Evolutionary conservation across 805 yeast species (phyloP), one percentile per base, ranked within the genome.

Genomic region (Starmerella apicola): DNA sequence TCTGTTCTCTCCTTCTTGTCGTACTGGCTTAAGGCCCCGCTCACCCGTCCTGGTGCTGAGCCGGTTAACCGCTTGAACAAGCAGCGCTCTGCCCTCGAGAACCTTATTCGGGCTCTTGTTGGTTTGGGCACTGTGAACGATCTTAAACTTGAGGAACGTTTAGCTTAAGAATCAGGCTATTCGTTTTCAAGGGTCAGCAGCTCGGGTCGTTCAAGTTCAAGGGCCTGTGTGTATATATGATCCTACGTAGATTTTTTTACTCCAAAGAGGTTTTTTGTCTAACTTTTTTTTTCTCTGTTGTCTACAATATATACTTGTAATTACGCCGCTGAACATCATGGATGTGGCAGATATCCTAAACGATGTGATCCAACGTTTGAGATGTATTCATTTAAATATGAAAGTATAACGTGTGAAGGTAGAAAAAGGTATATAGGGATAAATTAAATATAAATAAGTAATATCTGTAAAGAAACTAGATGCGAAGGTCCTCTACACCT

Each of bases 21-120:
- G 57, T 86, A 86, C 67, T 86, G 96, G 96, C 76, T 88, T 58
- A 86, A 86, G 70, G 96, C 96, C 2, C 97, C 97, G 49, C 73
- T 86, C 53, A 78, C 94, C 36, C 81, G 88, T 65, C 82, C 84
- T 36, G 95, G 95, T 4, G 81, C 70, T 64, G 79, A 82, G 58
- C 78, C 95, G 24, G 82, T 86, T 55, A 86, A 86, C 56, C 95
- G 96, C 21, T 72, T 86, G 60, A 88, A 84, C 74, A 88, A 86
- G 66, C 97, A 88, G 69, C 79, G 95, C 59, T 72, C 78, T 53
- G 95, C 93, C 37, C 67, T 86, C 50, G 97, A 86, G 67, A 88
- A 85, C 69, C 74, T 86, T 58, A 67, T 86, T 64, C 78, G 95
- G 59, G 76, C 84, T 51, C 70, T 86, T 56, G 83, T 86, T 50